Conservation (phyloP, 345 rosid species). For the Laguncularia racemosa region DNA sequence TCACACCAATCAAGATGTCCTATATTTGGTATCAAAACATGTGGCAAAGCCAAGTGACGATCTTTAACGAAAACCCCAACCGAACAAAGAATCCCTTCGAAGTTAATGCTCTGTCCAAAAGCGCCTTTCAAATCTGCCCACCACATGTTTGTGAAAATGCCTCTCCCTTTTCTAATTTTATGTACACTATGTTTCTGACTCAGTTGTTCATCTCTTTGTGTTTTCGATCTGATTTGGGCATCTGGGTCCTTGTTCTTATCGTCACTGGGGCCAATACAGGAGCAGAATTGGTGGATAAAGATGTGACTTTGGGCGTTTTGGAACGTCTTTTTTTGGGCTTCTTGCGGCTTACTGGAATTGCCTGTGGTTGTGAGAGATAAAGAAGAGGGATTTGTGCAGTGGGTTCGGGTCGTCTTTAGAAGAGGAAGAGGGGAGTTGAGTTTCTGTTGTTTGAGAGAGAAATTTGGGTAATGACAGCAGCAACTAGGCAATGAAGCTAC, state of each 20-base stretch:
- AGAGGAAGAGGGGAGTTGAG: no score
- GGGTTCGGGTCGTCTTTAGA: no score
- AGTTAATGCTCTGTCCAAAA: constrained; percentile 77
- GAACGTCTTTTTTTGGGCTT: no score
- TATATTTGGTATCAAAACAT: constrained; percentile 62
- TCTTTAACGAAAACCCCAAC: constrained; percentile 43
- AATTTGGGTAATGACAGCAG: no score
- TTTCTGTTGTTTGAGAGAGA: no score
- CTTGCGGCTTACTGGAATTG: no score
- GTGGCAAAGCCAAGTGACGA: constrained; percentile 73
- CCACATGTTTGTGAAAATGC: constrained; percentile 78
- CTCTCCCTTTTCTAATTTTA: constrained; percentile 8
- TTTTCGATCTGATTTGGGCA: constrained; percentile 2
- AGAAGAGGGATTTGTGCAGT: no score
- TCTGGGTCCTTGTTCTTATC: constrained; percentile 14
- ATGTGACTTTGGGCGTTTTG: no score
- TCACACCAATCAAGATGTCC: constrained; percentile 80
- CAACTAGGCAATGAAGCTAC: constrained; percentile 27
- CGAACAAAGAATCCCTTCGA: constrained; percentile 77
- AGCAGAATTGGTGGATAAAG: no score
- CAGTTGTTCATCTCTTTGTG: constrained; percentile 3
- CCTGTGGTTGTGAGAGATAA: no score
- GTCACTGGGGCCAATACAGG: no score
- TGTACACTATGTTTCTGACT: constrained; percentile 13
- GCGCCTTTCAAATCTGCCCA: constrained; percentile 89